A percentile compares a stretch with the other conserved stretches of the same genome.
These are phyloP conservation scores for Diaporthe sp. DNA, from an alignment of 2,329 filamentous ascomycete genomes.

Conservation along the genomic window DNA sequence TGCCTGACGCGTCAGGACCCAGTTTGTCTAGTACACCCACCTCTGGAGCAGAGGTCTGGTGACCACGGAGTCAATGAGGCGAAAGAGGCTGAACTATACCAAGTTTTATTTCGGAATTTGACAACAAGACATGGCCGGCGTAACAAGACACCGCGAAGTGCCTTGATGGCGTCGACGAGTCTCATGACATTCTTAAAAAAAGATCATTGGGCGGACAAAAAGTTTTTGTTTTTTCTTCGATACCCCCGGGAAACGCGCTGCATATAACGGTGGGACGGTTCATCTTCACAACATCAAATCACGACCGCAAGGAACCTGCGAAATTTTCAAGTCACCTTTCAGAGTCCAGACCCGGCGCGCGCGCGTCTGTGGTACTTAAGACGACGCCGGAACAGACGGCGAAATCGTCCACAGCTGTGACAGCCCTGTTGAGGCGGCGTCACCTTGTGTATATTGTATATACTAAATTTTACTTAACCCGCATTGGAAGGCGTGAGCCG, in stretches of 20 bases:
- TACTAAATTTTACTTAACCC: conserved; percentile 2
- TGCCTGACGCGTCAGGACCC: conserved; percentile 12
- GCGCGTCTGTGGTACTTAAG: background rate
- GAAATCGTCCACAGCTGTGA: background rate
- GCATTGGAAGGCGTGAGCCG: conserved; percentile 28
- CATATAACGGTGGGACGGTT: conserved; percentile 37
- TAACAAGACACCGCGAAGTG: background rate
- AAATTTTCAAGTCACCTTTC: background rate
- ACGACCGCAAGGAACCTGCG: conserved; percentile 22
- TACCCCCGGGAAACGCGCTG: conserved; percentile 39
- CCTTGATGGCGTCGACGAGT: background rate
- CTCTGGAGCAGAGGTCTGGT: background rate
- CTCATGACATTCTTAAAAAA: conserved; percentile 19
- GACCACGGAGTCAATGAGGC: conserved; percentile 1
- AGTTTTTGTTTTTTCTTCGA: conserved; percentile 36
- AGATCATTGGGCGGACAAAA: conserved; percentile 28
- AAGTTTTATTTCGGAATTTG: conserved; percentile 1
- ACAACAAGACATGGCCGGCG: background rate
- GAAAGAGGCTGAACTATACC: background rate
- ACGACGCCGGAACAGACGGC: conserved; percentile 3
- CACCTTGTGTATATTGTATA: conserved; percentile 14
- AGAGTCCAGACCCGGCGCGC: conserved; percentile 7
- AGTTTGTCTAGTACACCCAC: background rate
- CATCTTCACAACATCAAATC: conserved; percentile 23
- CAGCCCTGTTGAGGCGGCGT: background rate